Percentiles rank a stretch among this genome's conserved stretches.
These are phyloP conservation scores for Colletotrichum agaves DNA, from an alignment of 2,329 filamentous ascomycete species.

Conservation along the genomic window DNA sequence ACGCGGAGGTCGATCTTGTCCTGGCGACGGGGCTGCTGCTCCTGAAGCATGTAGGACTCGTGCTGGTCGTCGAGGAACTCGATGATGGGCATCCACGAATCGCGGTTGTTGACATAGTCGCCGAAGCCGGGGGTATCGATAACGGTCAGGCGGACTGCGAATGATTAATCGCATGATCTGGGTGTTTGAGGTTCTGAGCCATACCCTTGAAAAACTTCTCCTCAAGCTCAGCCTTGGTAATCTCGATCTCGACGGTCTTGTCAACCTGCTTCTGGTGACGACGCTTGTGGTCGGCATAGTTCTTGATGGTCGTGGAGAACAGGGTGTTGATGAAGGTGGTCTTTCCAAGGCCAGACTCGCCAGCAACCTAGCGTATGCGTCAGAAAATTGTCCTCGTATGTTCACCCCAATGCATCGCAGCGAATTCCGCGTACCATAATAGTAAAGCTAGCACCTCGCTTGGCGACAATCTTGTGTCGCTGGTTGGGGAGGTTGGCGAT, in stretches of 20 bases:
- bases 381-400: background rate
- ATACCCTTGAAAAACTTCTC: conserved; percentile 99
- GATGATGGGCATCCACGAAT: conserved; percentile 99
- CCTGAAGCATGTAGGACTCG: conserved; percentile 99
- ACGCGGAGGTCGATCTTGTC: conserved; percentile 99
- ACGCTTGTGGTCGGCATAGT: conserved; percentile 99
- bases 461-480: conserved; percentile 79
- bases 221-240: conserved; percentile 99
- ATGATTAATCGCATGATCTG: conserved; percentile 31
- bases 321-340: conserved; percentile 99
- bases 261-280: conserved; percentile 99
- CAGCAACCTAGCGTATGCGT: conserved; percentile 77
- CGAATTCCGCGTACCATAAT: conserved; percentile 82
- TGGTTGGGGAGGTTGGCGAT: conserved; percentile 81
- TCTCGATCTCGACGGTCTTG: conserved; percentile 99
- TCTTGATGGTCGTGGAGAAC: conserved; percentile 99
- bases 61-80: conserved; percentile 99
- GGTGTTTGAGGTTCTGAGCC: conserved; percentile 20
- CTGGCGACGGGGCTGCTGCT: conserved; percentile 96
- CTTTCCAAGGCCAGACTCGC: conserved; percentile 98
- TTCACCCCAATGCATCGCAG: background rate
- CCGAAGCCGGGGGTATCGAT: conserved; percentile 99
- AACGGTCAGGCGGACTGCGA: conserved; percentile 91
- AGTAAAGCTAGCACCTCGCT: conserved; percentile 96
- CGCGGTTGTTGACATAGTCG: conserved; percentile 99